Evolutionary conservation across 2,329 filamentous ascomycete genomes (phyloP).

Genomic region (Pseudogymnoascus sp.): DNA sequence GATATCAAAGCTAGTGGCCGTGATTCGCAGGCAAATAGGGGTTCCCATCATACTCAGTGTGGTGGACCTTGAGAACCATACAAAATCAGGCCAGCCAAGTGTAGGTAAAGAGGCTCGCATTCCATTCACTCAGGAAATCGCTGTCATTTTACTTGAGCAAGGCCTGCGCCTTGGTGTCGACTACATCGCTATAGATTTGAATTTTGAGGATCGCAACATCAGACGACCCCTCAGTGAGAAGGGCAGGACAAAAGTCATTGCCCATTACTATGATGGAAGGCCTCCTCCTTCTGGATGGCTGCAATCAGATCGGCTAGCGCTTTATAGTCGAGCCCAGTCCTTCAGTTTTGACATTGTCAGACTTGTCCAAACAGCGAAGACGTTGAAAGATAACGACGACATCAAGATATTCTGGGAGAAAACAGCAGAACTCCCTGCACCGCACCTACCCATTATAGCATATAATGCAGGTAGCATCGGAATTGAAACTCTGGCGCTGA

Average conservation of each 20-base stretch:
- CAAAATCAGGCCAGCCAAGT: neutral
- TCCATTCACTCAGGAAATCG: constrained; percentile 30
- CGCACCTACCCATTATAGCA: constrained; percentile 37
- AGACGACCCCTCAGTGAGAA: constrained; percentile 40
- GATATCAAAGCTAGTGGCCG: constrained; percentile 50
- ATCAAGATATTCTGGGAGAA: constrained; percentile 25
- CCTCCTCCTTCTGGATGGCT: constrained; percentile 40
- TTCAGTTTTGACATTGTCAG: constrained; percentile 53
- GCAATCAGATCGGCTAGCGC: constrained; percentile 40
- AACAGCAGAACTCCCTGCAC: constrained; percentile 22
- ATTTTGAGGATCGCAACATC: constrained; percentile 41
- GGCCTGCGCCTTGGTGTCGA: constrained; percentile 61
- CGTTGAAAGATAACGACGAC: constrained; percentile 44
- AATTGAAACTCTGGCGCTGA: constrained; percentile 50
- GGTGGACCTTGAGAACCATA: constrained; percentile 37
- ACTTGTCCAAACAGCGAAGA: constrained; percentile 45
- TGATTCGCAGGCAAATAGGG: constrained; percentile 50
- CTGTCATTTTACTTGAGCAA: constrained; percentile 54
- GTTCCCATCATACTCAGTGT: constrained; percentile 53
- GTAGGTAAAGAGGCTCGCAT: neutral
- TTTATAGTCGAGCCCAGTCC: constrained; percentile 44
- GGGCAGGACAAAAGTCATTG: constrained; percentile 50
- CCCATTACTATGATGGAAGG: constrained; percentile 38
- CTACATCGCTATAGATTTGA: constrained; percentile 58
- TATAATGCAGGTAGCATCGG: constrained; percentile 52